Evolutionary conservation across 2,329 filamentous ascomycete genomes (phyloP).

Genomic region (Claviceps arundinis): DNA sequence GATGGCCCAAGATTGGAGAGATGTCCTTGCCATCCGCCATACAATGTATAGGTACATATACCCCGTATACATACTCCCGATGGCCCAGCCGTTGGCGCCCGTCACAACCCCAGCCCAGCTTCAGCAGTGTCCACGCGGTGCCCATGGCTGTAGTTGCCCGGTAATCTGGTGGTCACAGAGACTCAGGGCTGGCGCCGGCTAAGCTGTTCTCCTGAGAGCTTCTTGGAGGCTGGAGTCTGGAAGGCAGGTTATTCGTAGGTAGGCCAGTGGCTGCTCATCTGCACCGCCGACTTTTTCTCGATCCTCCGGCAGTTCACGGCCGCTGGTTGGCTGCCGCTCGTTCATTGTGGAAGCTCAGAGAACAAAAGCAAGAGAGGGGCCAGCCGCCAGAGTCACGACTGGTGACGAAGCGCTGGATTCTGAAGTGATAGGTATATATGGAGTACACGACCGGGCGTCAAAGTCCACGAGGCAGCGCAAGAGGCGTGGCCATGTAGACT

Average conservation of each 20-base stretch:
- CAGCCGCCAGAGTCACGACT: too few species aligned
- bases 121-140: not conserved
- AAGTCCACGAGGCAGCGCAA: too few species aligned
- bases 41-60: too few species aligned
- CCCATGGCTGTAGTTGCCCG: not conserved
- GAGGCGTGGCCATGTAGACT: not conserved
- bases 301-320: not conserved
- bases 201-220: not conserved
- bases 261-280: not conserved
- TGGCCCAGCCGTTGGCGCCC: constrained; percentile 3
- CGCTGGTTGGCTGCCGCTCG: not conserved
- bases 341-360: not conserved
- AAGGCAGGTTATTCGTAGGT: too few species aligned
- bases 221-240: too few species aligned
- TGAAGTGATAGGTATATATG: too few species aligned
- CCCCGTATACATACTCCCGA: not conserved
- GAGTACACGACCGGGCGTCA: too few species aligned
- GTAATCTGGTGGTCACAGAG: not conserved
- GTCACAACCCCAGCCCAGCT: not conserved
- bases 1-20: too few species aligned
- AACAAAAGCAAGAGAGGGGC: not conserved
- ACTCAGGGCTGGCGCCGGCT: not conserved
- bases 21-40: not conserved
- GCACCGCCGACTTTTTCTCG: not conserved
- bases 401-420: too few species aligned